These are phyloP conservation scores for Myxozyma neotropica DNA, from an alignment of 805 yeast genomes.

Conservation along the genomic window DNA sequence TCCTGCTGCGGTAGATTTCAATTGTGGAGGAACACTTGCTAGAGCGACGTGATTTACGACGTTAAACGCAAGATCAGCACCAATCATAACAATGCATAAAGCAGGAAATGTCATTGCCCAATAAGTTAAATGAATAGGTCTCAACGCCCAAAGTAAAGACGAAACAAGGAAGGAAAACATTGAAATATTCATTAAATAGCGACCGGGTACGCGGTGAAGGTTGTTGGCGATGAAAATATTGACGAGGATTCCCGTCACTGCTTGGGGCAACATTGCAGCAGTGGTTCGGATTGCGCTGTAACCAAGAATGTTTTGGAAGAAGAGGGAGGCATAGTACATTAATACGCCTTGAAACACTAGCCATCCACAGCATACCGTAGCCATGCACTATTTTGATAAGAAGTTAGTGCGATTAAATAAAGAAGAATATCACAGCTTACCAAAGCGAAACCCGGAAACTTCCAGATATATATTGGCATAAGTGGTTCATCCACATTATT, in stretches of 20 bases:
- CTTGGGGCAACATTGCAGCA: conserved; percentile 51
- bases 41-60: conserved; percentile 50
- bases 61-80: conserved; percentile 53
- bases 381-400: conserved; percentile 41
- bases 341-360: conserved; percentile 48
- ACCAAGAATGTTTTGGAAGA: conserved; percentile 47
- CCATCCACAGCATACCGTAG: conserved; percentile 46
- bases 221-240: conserved; percentile 52
- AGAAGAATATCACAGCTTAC: not conserved
- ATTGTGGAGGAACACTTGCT: conserved; percentile 45
- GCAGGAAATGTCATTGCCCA: conserved; percentile 54
- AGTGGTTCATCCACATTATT: conserved; percentile 45
- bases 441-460: conserved; percentile 45
- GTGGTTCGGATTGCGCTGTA: conserved; percentile 49
- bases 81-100: conserved; percentile 47
- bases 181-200: conserved; percentile 45
- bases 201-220: conserved; percentile 51
- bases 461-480: conserved; percentile 52
- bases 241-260: conserved; percentile 48
- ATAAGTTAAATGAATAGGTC: conserved; percentile 44
- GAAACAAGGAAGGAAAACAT: conserved; percentile 44
- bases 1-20: conserved; percentile 55
- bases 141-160: conserved; percentile 50
- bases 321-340: conserved; percentile 47
- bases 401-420: too few relatives aligned